Evolutionary conservation across 768 basidiomycete genomes (phyloP).

Genomic region (Holtermannia corniformis): DNA sequence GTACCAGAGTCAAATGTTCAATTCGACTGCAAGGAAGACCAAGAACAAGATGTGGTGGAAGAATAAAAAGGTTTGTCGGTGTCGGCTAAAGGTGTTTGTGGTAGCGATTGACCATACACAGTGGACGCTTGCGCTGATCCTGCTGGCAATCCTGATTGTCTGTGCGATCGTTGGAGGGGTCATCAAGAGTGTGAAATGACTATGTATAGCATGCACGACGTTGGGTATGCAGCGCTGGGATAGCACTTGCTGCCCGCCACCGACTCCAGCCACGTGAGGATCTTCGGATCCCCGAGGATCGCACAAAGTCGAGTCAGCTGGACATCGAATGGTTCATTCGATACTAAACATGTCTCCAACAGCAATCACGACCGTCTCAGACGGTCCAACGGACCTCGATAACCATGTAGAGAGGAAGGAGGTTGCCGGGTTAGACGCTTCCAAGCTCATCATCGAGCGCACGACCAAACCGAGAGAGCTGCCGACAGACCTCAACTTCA

Average conservation of each 20-base stretch:
- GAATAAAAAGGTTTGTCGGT: neutral
- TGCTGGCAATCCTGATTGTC: neutral
- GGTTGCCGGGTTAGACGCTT: slow-evolving; percentile 2
- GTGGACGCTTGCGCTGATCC: neutral
- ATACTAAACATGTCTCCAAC: neutral
- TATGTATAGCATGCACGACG: no score
- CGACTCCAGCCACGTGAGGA: no score
- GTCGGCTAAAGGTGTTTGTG: neutral
- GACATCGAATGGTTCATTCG: no score
- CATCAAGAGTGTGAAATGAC: neutral
- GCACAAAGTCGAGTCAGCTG: neutral
- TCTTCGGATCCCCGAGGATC: no score
- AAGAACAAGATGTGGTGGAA: neutral
- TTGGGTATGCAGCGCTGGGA: no score
- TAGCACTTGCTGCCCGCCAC: no score
- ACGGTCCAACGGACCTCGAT: slow-evolving; percentile 2
- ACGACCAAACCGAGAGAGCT: slow-evolving; percentile 4
- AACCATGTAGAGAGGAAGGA: neutral
- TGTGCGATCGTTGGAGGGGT: neutral
- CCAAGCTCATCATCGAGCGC: slow-evolving; percentile 12
- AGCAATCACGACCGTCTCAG: neutral
- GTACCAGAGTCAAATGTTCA: neutral
- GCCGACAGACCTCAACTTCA: slow-evolving; percentile 12
- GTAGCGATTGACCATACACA: neutral
- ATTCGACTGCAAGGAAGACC: neutral